These are phyloP conservation scores for Beta vulgaris DNA, from an alignment of 148 eudicot genomes.

Conservation along the genomic window DNA sequence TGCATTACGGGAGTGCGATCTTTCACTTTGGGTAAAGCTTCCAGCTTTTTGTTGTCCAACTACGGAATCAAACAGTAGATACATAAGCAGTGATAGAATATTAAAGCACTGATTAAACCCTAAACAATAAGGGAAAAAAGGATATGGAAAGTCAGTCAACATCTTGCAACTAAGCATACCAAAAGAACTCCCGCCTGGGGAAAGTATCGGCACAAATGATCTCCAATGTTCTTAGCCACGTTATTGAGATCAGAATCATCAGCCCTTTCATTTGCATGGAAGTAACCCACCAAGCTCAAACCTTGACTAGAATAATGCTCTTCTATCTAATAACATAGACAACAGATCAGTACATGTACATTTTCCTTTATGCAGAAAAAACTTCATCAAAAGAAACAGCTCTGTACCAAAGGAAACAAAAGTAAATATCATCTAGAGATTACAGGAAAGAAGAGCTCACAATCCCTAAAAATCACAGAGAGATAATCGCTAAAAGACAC, in stretches of 20 bases:
- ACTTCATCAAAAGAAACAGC: background rate
- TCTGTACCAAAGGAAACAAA: background rate
- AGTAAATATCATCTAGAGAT: background rate
- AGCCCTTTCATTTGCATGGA: slow-evolving; percentile 88
- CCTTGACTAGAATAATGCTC: slow-evolving; percentile 73
- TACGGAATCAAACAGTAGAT: slow-evolving; percentile 31
- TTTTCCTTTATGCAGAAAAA: background rate
- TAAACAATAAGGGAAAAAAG: background rate
- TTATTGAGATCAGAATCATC: slow-evolving; percentile 67
- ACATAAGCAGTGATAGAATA: background rate
- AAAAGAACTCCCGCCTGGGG: slow-evolving; percentile 79
- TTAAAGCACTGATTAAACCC: background rate
- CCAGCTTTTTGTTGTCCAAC: slow-evolving; percentile 78
- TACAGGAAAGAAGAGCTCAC: background rate
- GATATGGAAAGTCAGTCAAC: background rate
- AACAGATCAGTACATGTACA: background rate
- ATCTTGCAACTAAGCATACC: slow-evolving; percentile 35
- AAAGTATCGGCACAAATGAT: slow-evolving; percentile 73
- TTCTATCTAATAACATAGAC: slow-evolving; percentile 53
- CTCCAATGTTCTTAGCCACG: slow-evolving; percentile 86
- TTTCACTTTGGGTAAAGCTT: slow-evolving; percentile 55
- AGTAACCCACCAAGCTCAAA: slow-evolving; percentile 82
- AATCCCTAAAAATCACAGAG: background rate
- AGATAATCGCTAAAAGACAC: background rate
- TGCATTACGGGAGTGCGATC: slow-evolving; percentile 79